phyloP scores from a whole-genome alignment of 2,329 filamentous ascomycete species.

The Exophiala spinifera region DNA sequence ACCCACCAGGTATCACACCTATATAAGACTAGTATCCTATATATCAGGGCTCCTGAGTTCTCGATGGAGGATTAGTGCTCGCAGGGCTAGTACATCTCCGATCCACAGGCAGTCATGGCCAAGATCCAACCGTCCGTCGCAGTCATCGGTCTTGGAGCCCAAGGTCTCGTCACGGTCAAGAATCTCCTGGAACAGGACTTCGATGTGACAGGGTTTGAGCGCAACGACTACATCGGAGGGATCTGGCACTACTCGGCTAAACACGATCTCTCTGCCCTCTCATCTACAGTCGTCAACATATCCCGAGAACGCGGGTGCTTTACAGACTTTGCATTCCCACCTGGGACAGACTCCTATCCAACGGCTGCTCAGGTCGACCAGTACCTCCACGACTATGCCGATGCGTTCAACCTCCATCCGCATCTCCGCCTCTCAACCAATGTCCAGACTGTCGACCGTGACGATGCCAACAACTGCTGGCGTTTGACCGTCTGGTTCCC shows the following conservation, averaged over 20 bases:
- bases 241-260: conserved; percentile 45
- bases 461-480: conserved; percentile 17
- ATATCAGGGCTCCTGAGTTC: too few relatives aligned
- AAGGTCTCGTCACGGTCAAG: conserved; percentile 43
- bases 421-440: conserved; percentile 19
- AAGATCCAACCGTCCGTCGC: background rate
- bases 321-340: conserved; percentile 24
- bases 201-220: conserved; percentile 44
- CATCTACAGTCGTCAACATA: conserved; percentile 17
- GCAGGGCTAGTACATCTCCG: too few relatives aligned
- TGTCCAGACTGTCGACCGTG: conserved; percentile 5
- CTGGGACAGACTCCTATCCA: conserved; percentile 15
- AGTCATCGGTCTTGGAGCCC: conserved; percentile 17
- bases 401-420: conserved; percentile 14
- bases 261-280: conserved; percentile 14
- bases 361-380: conserved; percentile 18
- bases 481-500: conserved; percentile 8
- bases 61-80: too few relatives aligned
- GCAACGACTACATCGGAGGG: conserved; percentile 42
- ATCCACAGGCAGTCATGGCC: background rate
- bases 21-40: too few relatives aligned
- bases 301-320: conserved; percentile 19
- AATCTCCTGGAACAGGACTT: conserved; percentile 46
- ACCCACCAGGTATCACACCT: too few relatives aligned
- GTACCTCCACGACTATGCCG: conserved; percentile 21